Evolutionary conservation across 2,329 filamentous ascomycete species (phyloP).

Genomic region (Alternaria sp.): DNA sequence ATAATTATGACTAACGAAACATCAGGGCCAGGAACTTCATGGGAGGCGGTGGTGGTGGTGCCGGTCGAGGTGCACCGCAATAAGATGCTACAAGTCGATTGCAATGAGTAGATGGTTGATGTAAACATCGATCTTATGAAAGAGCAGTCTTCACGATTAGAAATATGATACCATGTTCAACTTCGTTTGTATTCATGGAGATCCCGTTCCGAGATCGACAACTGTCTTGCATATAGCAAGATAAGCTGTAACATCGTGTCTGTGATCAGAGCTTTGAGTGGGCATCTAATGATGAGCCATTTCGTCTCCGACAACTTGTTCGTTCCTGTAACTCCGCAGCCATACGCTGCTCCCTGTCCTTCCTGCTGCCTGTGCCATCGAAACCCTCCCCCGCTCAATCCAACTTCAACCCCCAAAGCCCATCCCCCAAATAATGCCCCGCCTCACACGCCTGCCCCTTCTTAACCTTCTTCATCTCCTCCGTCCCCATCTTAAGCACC

Average conservation of each 20-base stretch:
- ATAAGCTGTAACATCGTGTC: not conserved
- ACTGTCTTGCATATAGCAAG: not conserved
- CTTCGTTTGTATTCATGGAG: conserved; percentile 1
- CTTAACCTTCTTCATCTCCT: conserved; percentile 90
- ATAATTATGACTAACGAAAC: conserved; percentile 5
- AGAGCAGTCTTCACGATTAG: conserved; percentile 21
- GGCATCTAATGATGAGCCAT: not conserved
- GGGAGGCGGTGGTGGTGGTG: conserved; percentile 48
- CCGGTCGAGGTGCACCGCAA: conserved; percentile 25
- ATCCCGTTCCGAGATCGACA: not conserved
- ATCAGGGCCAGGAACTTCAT: conserved; percentile 71
- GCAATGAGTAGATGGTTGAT: not conserved
- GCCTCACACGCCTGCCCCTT: conserved; percentile 95
- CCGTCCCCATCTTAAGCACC: conserved; percentile 80
- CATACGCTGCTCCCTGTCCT: not conserved
- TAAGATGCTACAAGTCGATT: conserved; percentile 21
- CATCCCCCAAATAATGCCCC: conserved; percentile 92
- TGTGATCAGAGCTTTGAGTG: not conserved
- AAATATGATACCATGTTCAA: conserved; percentile 40
- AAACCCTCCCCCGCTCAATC: conserved; percentile 50
- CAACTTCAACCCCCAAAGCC: conserved; percentile 78
- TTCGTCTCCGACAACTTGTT: not conserved
- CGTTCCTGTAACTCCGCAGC: not conserved
- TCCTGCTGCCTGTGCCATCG: not conserved
- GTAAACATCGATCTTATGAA: not conserved